Percentiles rank a stretch among this genome's conserved stretches.
Evolutionary conservation across 2,329 filamentous ascomycete genomes (phyloP).

Genomic region (Fusarium sp.): DNA sequence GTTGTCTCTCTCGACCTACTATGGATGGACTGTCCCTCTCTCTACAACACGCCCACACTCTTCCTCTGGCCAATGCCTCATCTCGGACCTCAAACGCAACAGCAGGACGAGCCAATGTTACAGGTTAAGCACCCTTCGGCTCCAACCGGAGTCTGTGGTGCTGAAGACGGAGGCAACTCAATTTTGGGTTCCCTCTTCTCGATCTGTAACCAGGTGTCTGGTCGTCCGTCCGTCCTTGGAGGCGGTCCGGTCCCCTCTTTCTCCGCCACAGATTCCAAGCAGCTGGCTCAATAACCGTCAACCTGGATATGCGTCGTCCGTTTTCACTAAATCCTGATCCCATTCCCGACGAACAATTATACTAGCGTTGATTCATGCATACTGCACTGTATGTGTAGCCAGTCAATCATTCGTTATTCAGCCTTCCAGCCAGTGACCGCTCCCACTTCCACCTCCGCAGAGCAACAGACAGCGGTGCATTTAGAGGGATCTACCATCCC

Average conservation of each 20-base stretch:
- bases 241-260: conserved; percentile 1
- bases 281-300: conserved; percentile 9
- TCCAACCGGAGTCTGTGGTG: conserved; percentile 9
- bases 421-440: conserved; percentile 21
- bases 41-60: conserved; percentile 8
- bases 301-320: conserved; percentile 6
- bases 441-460: not conserved
- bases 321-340: conserved; percentile 18
- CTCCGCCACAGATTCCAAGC: conserved; percentile 15
- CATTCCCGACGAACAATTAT: conserved; percentile 21
- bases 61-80: conserved; percentile 25
- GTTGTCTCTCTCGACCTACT: not conserved
- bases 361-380: conserved; percentile 29
- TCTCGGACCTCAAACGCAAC: conserved; percentile 17
- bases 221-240: not conserved
- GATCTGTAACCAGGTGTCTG: not conserved
- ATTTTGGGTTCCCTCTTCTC: conserved; percentile 1
- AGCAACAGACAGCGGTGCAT: not conserved
- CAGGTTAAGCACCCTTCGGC: conserved; percentile 4
- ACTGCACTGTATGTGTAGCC: conserved; percentile 16
- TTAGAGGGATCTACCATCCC: conserved; percentile 32
- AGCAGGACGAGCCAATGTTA: conserved; percentile 5
- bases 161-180: not conserved
- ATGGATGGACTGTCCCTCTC: not conserved
- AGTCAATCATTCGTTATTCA: conserved; percentile 24